Evolutionary conservation across 2,329 filamentous ascomycete species (phyloP).

Genomic region (Ophiosphaerella narmari): DNA sequence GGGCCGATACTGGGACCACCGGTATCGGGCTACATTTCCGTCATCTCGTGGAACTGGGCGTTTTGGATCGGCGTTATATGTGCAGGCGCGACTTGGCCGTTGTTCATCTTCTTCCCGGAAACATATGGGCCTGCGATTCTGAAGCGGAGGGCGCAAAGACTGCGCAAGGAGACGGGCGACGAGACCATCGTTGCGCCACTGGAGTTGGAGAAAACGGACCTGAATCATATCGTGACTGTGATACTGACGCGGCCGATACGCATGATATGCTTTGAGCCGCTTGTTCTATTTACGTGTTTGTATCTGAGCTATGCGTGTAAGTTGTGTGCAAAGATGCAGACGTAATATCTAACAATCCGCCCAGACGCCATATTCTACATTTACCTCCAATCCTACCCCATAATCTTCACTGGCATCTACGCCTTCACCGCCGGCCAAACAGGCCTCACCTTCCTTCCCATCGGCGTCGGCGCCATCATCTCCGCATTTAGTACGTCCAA

Average conservation of each 20-base stretch:
- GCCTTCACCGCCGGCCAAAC: constrained; percentile 66
- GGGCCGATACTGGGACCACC: constrained; percentile 71
- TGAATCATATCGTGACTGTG: constrained; percentile 67
- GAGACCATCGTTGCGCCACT: constrained; percentile 62
- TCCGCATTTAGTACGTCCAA: constrained; percentile 50
- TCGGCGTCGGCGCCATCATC: constrained; percentile 66
- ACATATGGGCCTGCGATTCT: constrained; percentile 54
- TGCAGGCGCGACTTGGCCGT: constrained; percentile 64
- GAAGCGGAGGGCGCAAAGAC: constrained; percentile 58
- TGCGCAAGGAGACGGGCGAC: constrained; percentile 62
- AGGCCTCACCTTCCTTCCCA: constrained; percentile 71
- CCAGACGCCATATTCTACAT: constrained; percentile 66
- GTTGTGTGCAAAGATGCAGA: constrained; percentile 1
- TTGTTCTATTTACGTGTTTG: constrained; percentile 73
- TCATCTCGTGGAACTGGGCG: constrained; percentile 69
- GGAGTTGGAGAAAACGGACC: constrained; percentile 64
- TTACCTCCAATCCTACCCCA: constrained; percentile 75
- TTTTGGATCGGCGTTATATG: constrained; percentile 74
- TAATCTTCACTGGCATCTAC: constrained; percentile 68
- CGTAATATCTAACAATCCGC: background rate
- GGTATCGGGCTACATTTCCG: constrained; percentile 65
- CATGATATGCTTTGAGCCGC: constrained; percentile 75
- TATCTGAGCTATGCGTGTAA: constrained; percentile 66
- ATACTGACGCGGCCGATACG: constrained; percentile 72
- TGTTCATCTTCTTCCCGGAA: constrained; percentile 64